phyloP scores from a whole-genome alignment of 176 grass and related monocot genomes.

The Lolium perenne region DNA sequence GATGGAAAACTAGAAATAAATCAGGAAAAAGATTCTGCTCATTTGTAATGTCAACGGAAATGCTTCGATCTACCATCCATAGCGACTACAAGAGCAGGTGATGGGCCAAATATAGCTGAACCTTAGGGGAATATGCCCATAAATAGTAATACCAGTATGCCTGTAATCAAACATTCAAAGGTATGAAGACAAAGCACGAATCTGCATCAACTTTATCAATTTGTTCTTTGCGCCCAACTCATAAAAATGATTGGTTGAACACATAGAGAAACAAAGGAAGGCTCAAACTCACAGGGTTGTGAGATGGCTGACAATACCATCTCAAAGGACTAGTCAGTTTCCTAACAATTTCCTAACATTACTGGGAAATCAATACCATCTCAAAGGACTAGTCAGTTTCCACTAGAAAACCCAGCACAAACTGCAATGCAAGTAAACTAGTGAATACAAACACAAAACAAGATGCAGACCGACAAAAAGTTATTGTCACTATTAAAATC shows the following conservation, averaged over 20 bases:
- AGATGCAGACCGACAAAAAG: neutral
- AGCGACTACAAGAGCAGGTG: constrained; percentile 20
- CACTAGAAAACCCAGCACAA: neutral
- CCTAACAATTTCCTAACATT: neutral
- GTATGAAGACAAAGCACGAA: constrained; percentile 25
- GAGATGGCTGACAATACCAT: neutral
- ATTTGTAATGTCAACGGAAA: constrained; percentile 23
- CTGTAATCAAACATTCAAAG: neutral
- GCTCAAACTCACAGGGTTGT: constrained; percentile 40
- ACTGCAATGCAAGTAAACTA: constrained; percentile 28
- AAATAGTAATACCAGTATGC: neutral
- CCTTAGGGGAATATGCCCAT: neutral
- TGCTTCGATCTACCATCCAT: constrained; percentile 5
- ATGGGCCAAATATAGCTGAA: constrained; percentile 17
- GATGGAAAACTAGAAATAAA: constrained; percentile 15
- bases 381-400: neutral
- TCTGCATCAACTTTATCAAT: neutral
- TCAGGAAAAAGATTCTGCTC: constrained; percentile 20
- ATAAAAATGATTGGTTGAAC: constrained; percentile 21
- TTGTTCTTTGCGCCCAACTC: neutral
- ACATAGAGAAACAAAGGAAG: neutral
- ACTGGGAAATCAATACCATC: constrained; percentile 29
- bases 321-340: neutral
- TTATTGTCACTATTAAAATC: constrained; percentile 1
- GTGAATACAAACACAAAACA: constrained; percentile 9